phyloP scores from a whole-genome alignment of 2,329 filamentous ascomycete species.

The Chrysosphaeria jannelii region DNA sequence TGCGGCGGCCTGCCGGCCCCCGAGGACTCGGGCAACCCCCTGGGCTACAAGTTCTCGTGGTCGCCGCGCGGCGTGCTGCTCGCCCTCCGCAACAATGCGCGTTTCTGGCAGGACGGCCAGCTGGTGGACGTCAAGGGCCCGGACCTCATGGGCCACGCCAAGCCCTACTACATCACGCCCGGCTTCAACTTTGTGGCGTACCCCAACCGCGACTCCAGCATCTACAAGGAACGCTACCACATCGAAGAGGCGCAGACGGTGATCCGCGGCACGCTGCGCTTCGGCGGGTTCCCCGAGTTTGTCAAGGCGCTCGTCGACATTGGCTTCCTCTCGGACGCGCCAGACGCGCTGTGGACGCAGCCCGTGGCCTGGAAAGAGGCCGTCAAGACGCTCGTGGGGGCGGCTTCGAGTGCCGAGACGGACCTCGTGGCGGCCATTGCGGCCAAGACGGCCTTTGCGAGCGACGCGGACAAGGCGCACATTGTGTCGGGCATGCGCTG shows the following conservation, averaged over 20 bases:
- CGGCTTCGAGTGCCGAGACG: constrained; percentile 29
- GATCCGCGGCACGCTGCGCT: constrained; percentile 48
- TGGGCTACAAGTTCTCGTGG: constrained; percentile 79
- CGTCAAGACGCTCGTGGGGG: constrained; percentile 44
- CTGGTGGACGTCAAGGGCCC: constrained; percentile 29
- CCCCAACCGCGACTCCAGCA: constrained; percentile 74
- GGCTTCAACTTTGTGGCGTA: constrained; percentile 73
- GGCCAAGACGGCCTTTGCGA: constrained; percentile 43
- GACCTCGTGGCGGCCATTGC: constrained; percentile 46
- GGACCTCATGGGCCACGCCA: constrained; percentile 62
- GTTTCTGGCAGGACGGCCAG: constrained; percentile 54
- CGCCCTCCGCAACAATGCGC: constrained; percentile 62
- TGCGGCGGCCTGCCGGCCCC: constrained; percentile 50
- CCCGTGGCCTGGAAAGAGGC: constrained; percentile 60
- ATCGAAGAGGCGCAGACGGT: constrained; percentile 82
- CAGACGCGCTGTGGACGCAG: constrained; percentile 31
- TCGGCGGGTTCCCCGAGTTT: constrained; percentile 74
- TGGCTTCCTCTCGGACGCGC: constrained; percentile 54
- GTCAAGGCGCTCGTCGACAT: constrained; percentile 67
- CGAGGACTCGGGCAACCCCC: constrained; percentile 58
- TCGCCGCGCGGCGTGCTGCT: constrained; percentile 61
- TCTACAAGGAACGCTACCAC: constrained; percentile 64
- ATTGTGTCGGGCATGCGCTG: constrained; percentile 34
- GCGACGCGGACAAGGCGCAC: constrained; percentile 35
- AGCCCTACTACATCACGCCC: constrained; percentile 75